Evolutionary conservation across 371 early-diverging fungal genomes (phyloP), one percentile per base, ranked within the genome.

Genomic region (Cokeromyces recurvatus): DNA sequence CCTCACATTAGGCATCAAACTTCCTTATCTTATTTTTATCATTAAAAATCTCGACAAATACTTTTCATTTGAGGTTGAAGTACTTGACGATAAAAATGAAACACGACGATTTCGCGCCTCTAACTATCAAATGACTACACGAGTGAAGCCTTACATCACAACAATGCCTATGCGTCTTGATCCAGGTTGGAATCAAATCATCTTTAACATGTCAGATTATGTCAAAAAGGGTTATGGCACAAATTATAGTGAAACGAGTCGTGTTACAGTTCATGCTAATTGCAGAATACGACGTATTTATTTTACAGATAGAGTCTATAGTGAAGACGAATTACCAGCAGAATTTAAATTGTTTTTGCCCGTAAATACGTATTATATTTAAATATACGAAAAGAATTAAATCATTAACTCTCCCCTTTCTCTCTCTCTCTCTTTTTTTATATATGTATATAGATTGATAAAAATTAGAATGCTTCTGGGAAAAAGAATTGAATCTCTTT

Each of bases 91-190:
- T 58, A 84, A 84, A 54, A 83, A 86, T 22, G 77, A 80, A 29
- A 77, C 82, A 38, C 71, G 93, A 23, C 57, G 92, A 39, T 90
- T 97, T 55, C 70, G 95, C 38, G 87, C 92, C 6, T 86, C 88
- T n/a, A 97, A 94, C 59, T 97, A 88, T 67, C 93, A 92, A 79
- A 87, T 87, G 55, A 57, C 78, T 8, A 89, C 95, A 4, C 83
- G 86, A 15, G 87, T 94, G 21, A 88, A 91, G 40, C 89, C 91
- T 8, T 86, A 84, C 45, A 89, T 97, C 40, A 85, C 90, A 32
- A 90, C 91, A 1, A 88, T 97, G 92, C 97, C 95, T 0, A 77
- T 97, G 84, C 85, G 92, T 4, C 72, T 97, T 32, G 97, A 97
- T 62, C 82, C 87, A 48, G 95, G 92, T 6, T 97, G 97, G 97